These are phyloP conservation scores for Leccinum boreale DNA, from an alignment of 768 basidiomycete species.

Conservation along the genomic window DNA sequence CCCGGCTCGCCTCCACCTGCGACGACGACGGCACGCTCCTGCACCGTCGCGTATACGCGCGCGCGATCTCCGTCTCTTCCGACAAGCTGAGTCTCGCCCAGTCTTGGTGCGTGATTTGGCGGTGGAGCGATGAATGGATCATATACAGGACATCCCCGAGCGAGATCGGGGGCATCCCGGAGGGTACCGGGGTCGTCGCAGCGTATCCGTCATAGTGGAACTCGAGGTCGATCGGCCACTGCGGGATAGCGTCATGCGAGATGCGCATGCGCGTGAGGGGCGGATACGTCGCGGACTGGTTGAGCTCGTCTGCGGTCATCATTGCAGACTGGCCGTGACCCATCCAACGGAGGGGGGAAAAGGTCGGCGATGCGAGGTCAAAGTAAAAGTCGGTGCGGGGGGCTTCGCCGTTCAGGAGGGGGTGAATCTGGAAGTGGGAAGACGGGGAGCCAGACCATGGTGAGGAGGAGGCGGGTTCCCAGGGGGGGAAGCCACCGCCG, in stretches of 20 bases:
- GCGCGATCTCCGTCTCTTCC: constrained; percentile 31
- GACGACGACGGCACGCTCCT: constrained; percentile 28
- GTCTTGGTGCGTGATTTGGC: constrained; percentile 36
- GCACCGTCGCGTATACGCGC: constrained; percentile 37
- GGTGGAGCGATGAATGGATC: constrained; percentile 47
- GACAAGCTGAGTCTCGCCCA: constrained; percentile 30
- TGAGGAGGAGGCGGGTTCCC: constrained; percentile 15
- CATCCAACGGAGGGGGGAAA: constrained; percentile 41
- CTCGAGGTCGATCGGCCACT: constrained; percentile 61
- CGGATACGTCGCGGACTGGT: constrained; percentile 55
- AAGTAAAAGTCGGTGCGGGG: constrained; percentile 48
- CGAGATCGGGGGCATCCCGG: constrained; percentile 41
- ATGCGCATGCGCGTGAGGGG: constrained; percentile 53
- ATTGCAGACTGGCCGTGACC: constrained; percentile 37
- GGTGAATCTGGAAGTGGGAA: constrained; percentile 28
- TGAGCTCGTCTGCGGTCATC: constrained; percentile 45
- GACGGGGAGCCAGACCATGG: constrained; percentile 22
- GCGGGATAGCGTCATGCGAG: constrained; percentile 49
- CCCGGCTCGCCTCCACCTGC: constrained; percentile 33
- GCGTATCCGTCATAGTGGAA: constrained; percentile 32
- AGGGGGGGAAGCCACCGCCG: constrained; percentile 19
- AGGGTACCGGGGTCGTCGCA: constrained; percentile 9
- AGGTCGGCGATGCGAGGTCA: constrained; percentile 50
- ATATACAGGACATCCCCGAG: constrained; percentile 56
- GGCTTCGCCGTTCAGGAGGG: constrained; percentile 47